phyloP scores from a whole-genome alignment of 371 early-diverging fungal genomes.

The Apophysomyces trapeziformis region DNA sequence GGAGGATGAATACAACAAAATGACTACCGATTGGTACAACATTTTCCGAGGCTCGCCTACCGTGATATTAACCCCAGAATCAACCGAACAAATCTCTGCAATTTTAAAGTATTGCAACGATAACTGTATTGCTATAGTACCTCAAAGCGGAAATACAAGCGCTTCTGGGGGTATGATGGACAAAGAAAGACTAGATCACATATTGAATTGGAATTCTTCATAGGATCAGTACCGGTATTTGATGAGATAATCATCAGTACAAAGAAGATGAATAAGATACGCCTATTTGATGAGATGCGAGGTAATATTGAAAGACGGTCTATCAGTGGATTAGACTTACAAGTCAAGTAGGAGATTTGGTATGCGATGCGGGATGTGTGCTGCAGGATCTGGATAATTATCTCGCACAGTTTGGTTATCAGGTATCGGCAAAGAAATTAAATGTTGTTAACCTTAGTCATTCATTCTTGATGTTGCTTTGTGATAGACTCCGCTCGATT shows the following conservation, averaged over 20 bases:
- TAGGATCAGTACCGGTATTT: conserved; percentile 72
- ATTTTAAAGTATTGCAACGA: conserved; percentile 89
- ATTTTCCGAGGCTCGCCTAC: conserved; percentile 79
- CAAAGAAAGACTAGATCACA: not conserved
- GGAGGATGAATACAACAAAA: conserved; percentile 46
- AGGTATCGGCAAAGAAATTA: conserved; percentile 15
- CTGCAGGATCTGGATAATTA: conserved; percentile 83
- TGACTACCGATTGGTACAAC: conserved; percentile 85
- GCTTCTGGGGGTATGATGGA: conserved; percentile 54
- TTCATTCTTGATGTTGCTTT: not conserved
- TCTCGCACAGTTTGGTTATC: conserved; percentile 74
- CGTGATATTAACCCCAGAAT: conserved; percentile 81
- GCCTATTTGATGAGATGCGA: conserved; percentile 80
- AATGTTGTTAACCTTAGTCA: not conserved
- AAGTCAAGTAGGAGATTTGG: conserved; percentile 61
- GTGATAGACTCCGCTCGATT: conserved; percentile 85
- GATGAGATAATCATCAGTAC: conserved; percentile 91
- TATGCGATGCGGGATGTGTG: conserved; percentile 89
- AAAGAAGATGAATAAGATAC: conserved; percentile 75
- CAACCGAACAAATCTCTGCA: conserved; percentile 79
- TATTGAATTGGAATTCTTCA: not conserved
- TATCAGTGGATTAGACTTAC: not conserved
- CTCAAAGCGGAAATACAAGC: conserved; percentile 97
- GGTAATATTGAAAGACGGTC: conserved; percentile 38
- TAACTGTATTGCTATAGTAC: conserved; percentile 83